Percentiles rank a stretch among this genome's conserved stretches.
Conservation (phyloP, 2,329 filamentous ascomycete species). For the Fusarium cyanostomum region DNA sequence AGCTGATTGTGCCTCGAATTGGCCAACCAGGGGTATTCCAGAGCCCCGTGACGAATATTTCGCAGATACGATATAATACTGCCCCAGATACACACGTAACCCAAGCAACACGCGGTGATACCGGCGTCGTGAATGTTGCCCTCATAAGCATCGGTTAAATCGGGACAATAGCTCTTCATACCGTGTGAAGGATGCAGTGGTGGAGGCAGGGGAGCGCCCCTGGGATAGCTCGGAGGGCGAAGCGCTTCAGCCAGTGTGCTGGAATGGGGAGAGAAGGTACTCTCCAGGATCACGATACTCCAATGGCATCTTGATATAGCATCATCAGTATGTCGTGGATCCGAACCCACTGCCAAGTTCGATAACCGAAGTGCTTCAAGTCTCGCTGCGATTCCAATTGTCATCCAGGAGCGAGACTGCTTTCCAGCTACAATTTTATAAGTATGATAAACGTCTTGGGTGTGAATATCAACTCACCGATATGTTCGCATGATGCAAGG, state of each 20-base stretch:
- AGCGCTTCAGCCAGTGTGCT: background rate
- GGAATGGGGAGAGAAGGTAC: conserved; percentile 21
- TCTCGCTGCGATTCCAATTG: conserved; percentile 34
- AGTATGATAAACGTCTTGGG: fast-evolving
- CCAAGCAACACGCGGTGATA: conserved; percentile 3
- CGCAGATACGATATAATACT: conserved; percentile 30
- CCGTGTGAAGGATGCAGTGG: conserved; percentile 6
- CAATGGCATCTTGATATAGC: conserved; percentile 28
- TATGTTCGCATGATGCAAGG: conserved; percentile 33
- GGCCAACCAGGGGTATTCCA: conserved; percentile 36
- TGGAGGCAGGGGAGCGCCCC: conserved; percentile 17
- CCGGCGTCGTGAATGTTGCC: conserved; percentile 18
- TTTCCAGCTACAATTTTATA: conserved; percentile 16
- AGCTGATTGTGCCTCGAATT: conserved; percentile 31
- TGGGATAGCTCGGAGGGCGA: conserved; percentile 18
- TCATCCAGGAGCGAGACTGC: conserved; percentile 36
- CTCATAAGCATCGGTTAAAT: conserved; percentile 36
- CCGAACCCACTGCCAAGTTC: background rate
- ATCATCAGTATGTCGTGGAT: background rate
- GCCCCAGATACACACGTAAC: conserved; percentile 25
- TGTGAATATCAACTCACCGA: background rate
- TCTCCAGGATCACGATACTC: conserved; percentile 32
- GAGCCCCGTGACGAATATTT: conserved; percentile 29
- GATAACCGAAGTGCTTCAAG: conserved; percentile 27
- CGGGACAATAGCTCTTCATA: conserved; percentile 33